Evolutionary conservation across 805 yeast species (phyloP).

Genomic region (Ogataea sp.): DNA sequence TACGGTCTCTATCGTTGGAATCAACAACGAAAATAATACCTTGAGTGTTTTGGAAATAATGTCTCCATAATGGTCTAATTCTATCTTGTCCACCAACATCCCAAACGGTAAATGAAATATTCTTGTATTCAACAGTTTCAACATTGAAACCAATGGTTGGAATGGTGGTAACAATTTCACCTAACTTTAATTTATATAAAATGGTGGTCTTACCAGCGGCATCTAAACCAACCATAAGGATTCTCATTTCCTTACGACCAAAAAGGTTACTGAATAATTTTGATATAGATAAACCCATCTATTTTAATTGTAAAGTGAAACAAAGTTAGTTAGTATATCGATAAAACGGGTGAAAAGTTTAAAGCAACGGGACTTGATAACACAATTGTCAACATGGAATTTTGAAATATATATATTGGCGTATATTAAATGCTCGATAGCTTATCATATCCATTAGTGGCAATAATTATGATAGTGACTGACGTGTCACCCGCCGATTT

Average conservation of each 20-base stretch:
- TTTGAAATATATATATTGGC: no score
- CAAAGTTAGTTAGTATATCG: no score
- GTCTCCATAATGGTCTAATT: conserved; percentile 98
- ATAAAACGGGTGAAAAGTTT: no score
- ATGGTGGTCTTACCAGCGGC: conserved; percentile 99
- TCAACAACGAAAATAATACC: conserved; percentile 98
- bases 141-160: conserved; percentile 98
- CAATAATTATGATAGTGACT: no score
- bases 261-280: conserved; percentile 91
- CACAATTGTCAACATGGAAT: no score
- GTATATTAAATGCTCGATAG: no score
- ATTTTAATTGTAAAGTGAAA: not conserved
- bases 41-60: conserved; percentile 97
- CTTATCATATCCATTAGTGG: no score
- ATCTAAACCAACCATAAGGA: conserved; percentile 95
- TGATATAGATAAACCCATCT: conserved; percentile 93
- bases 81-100: conserved; percentile 99
- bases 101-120: conserved; percentile 96
- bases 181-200: conserved; percentile 87
- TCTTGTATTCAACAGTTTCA: conserved; percentile 95
- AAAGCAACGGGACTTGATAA: no score
- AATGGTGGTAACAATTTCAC: conserved; percentile 92
- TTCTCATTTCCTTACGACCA: conserved; percentile 97
- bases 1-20: conserved; percentile 96
- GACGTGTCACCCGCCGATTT: not conserved